Base-by-base conservation (phyloP, 2,329 filamentous ascomycete genomes). In the Fusarium sambucinum region DNA sequence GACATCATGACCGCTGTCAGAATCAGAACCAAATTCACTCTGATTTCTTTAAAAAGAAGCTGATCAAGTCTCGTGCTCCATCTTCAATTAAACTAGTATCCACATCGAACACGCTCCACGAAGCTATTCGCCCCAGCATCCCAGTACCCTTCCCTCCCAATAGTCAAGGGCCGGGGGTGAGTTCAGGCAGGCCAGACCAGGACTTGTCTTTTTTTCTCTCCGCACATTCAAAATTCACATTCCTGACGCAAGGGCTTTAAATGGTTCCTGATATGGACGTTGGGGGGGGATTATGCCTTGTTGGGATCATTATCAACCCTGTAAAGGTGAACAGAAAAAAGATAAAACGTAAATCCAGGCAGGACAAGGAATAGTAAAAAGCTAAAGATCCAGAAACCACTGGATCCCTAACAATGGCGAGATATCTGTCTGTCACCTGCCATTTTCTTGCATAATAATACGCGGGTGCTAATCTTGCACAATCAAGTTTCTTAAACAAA, bases 1-100 rank as follows among this genome's bases (percentile, higher is more conserved):
- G 64, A 67, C 64, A 67, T 67, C 64, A 67, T 67, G 58, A 37
- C 37, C 47, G 35, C 57, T 52, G 35, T 52, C 40, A 60, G 38
- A 42, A 25, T 16, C 45, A 47, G 19, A 33, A n/a, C 19, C 45
- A 33, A 21, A 47, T 33, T 33, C 54, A 33, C 25, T 33, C 54
- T 47, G 45, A 45, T 16, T 50, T 53, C 51, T 66, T 50, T 58
- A 57, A 69, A 59, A 54, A 61, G 66, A 55, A 44, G 52, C 44
- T 56, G 42, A 57, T 56, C 53, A 48, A 38, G 53, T 50, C 57
- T 55, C 59, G 54, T 60, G 55, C 55, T 40, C 58, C 53, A 42
- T 59, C 46, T 44, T 66, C 55, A 70, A 70, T 70, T 62, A 61
- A 70, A 70, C 48, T 52, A 48, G 68, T 70, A 61, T 65, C 68